phyloP scores from a whole-genome alignment of 2,329 filamentous ascomycete species.

The Botrytis squamosa region DNA sequence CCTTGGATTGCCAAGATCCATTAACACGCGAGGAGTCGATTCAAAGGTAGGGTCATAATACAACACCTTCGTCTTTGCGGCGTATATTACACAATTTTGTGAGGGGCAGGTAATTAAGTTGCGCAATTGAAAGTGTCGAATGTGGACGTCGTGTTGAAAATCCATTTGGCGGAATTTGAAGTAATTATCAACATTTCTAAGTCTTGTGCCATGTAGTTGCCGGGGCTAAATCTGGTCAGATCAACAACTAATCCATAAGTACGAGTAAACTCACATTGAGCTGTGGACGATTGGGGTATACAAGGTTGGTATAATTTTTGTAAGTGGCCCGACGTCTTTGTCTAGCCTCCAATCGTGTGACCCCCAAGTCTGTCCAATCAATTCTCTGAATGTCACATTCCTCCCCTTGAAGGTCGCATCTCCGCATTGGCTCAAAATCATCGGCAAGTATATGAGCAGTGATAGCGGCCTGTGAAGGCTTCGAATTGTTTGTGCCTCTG shows the following conservation, averaged over 20 bases:
- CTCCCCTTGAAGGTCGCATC: constrained; percentile 53
- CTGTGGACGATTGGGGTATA: constrained; percentile 44
- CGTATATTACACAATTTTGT: constrained; percentile 57
- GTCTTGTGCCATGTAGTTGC: constrained; percentile 25
- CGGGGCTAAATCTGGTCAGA: constrained; percentile 23
- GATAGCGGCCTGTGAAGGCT: constrained; percentile 28
- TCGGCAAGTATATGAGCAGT: constrained; percentile 25
- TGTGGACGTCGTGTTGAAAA: constrained; percentile 51
- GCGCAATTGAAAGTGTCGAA: constrained; percentile 66
- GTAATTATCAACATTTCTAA: constrained; percentile 42
- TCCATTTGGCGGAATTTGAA: constrained; percentile 60
- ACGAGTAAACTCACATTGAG: constrained; percentile 47
- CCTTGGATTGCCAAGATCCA: constrained; percentile 36
- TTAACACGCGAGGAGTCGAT: constrained; percentile 23
- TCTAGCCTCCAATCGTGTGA: constrained; percentile 51
- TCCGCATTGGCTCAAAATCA: constrained; percentile 39
- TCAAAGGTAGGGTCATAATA: constrained; percentile 49
- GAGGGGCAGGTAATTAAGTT: constrained; percentile 59
- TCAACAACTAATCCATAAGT: not conserved
- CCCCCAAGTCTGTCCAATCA: constrained; percentile 54
- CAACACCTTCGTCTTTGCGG: constrained; percentile 49
- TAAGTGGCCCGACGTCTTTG: constrained; percentile 50
- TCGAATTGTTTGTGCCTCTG: constrained; percentile 18
- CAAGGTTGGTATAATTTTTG: constrained; percentile 57
- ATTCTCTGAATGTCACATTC: constrained; percentile 58